Evolutionary conservation across 495 filamentous ascomycete genomes (phyloP).

Genomic region (Penicillium robsamsonii): DNA sequence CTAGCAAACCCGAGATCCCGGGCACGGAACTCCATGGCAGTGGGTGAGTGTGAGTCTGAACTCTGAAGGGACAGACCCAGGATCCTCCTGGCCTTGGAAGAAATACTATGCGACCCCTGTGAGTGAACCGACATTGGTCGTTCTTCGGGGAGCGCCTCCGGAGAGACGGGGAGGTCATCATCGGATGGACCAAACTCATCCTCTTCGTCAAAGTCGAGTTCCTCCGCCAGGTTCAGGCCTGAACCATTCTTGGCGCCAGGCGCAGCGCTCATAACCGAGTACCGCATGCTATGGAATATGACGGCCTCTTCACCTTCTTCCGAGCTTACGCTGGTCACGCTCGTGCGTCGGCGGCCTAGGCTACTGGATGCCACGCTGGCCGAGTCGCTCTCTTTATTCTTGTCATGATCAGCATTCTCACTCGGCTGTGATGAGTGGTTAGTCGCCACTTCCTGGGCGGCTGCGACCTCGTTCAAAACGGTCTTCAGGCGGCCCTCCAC

Average conservation of each 20-base stretch:
- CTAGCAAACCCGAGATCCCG: slow-evolving; percentile 14
- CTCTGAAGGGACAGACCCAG: slow-evolving; percentile 46
- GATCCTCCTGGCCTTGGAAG: slow-evolving; percentile 50
- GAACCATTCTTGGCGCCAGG: slow-evolving; percentile 54
- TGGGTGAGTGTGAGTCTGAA: slow-evolving; percentile 23
- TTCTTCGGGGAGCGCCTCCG: slow-evolving; percentile 47
- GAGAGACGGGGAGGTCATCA: slow-evolving; percentile 26
- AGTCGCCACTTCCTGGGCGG: slow-evolving; percentile 58
- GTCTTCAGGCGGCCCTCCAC: slow-evolving; percentile 81
- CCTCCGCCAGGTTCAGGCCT: slow-evolving; percentile 81
- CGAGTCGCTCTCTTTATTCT: slow-evolving; percentile 62
- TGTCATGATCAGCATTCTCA: slow-evolving; percentile 38
- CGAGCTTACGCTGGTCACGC: slow-evolving; percentile 65
- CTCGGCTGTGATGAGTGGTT: slow-evolving; percentile 26
- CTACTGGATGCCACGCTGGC: slow-evolving; percentile 76
- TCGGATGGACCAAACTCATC: slow-evolving; percentile 55
- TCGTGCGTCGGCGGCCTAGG: slow-evolving; percentile 53
- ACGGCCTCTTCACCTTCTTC: slow-evolving; percentile 39
- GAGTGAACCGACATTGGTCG: slow-evolving; percentile 45
- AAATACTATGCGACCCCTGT: slow-evolving; percentile 37
- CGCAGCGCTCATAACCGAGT: slow-evolving; percentile 58
- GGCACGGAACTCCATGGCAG: slow-evolving; percentile 22
- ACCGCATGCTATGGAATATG: slow-evolving; percentile 49
- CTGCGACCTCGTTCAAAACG: slow-evolving; percentile 79
- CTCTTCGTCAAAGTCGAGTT: slow-evolving; percentile 80